Evolutionary conservation across 176 grass and related monocot species (phyloP), one percentile per base, ranked within the genome.

Genomic region (Secale cereale): DNA sequence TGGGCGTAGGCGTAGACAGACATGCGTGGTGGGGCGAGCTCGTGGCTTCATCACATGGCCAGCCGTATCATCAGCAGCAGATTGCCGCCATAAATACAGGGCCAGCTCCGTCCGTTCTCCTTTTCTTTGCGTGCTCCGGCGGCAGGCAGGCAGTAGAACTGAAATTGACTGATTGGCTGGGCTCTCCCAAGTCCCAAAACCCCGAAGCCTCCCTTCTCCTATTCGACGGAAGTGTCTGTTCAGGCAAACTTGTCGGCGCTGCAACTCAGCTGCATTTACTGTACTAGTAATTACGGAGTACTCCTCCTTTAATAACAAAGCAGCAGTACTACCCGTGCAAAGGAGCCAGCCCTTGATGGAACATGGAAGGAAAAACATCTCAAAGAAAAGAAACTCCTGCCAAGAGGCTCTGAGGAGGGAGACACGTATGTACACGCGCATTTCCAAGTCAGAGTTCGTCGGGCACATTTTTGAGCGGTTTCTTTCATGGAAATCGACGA

Each of bases 231-330:
- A 74, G 30, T 22, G 43, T 0, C 43, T 37, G 70, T 50, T 48
- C 71, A 2, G 46, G 59, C 23, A 78, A 67, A 78, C 10, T 3
- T 82, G 70, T 70, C 83, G 63, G 50, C 52, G 10, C 28, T 32
- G 56, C 41, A 64, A 16, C n/a, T 31, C 54, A 57, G 8, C 17
- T 8, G 63, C 83, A 72, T 86, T 86, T 32, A 78, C 46, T 45
- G 41, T 12, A n/a, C n/a, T n/a, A n/a, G n/a, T 25, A 22, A 70
- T 62, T 28, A 41, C 16, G 35, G 35, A 7, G 37, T 10, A 11
- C 46, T 50, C 46, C 46, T 17, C 15, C 46, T 19, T 17, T 6
- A 19, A 16, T 5, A 50, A 50, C 15, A 6, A 2, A 17, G 13
- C 5, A 28, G 14, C 10, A 11, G 40, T 40, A 40, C 8, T 37